Evolutionary conservation across 2,329 filamentous ascomycete species (phyloP), one percentile per base, ranked within the genome.

Genomic region (Phyllosticta citriasiana): DNA sequence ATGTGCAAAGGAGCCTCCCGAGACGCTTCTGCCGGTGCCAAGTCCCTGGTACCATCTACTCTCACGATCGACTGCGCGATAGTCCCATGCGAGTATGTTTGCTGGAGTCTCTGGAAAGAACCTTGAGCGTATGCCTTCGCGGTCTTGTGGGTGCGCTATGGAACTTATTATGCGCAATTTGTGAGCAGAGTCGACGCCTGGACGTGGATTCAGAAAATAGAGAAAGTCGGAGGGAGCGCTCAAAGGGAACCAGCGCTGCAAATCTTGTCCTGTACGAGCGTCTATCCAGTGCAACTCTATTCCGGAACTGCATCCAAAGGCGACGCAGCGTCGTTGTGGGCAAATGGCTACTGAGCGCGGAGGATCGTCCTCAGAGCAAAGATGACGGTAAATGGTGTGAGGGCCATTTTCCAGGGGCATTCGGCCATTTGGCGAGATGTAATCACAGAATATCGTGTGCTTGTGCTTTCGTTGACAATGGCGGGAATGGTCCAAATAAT

Each of bases 321-420:
- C 85, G 35, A 87, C 82, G 65, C 84, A 87, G 57, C 80, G 79
- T 54, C 83, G 78, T 62, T 85, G 82, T n/a, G 85, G 85, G 65
- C 82, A 87, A 35, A 88, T 81, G 0, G 85, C 82, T 9, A 88
- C 80, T 50, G 83, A 86, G n/a, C 82, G 79, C 12, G 86, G 85
- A 16, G 82, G 82, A 64, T 87, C 84, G 59, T 87, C 81, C 47
- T 80, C 72, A 1, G 80, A 83, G 67, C 85, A 86, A 51, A 88
- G 67, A 63, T 82, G 77, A 51, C 78, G 75, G 67, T 79, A 81
- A 66, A 76, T 70, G 65, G 61, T 79, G 66, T 57, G 78, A 62
- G 58, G 68, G 6, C 57, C 61, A 14, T 51, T 53, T 12, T 40
- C 58, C 19, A 56, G 8, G 4, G 53, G 53, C 53, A 59, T 53